Evolutionary conservation across 2,329 filamentous ascomycete species (phyloP).

Genomic region (Trichoderma simmonsii): DNA sequence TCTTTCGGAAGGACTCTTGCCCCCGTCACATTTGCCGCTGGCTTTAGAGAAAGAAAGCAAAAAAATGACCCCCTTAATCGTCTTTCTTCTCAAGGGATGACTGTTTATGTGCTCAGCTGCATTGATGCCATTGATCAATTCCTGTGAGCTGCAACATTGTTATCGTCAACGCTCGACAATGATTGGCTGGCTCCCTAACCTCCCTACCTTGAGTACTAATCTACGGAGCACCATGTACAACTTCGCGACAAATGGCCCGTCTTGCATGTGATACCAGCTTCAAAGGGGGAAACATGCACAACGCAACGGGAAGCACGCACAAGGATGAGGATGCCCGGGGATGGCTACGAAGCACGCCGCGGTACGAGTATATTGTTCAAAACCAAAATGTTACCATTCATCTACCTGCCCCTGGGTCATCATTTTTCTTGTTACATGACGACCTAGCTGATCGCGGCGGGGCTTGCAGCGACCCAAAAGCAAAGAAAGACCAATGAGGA

Average conservation of each 20-base stretch:
- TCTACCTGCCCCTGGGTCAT: slow-evolving; percentile 6
- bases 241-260: background rate
- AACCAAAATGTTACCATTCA: slow-evolving; percentile 3
- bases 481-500: slow-evolving; percentile 13
- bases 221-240: background rate
- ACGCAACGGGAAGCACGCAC: background rate
- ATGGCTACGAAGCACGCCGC: background rate
- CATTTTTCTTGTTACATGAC: slow-evolving; percentile 9
- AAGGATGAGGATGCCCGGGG: background rate
- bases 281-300: background rate
- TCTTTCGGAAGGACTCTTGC: background rate
- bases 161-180: background rate
- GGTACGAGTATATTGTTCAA: background rate
- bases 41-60: background rate
- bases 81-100: background rate
- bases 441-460: slow-evolving; percentile 13
- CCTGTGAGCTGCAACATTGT: background rate
- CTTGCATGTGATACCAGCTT: slow-evolving; percentile 2
- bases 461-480: slow-evolving; percentile 10
- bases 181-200: background rate
- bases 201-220: background rate
- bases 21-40: background rate
- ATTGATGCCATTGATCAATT: background rate
- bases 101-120: background rate
- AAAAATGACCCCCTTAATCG: background rate